Percentiles rank a stretch among this genome's conserved stretches.
Conservation (phyloP, 352 stramenopile species). For the Globisporangium iwayamae region DNA sequence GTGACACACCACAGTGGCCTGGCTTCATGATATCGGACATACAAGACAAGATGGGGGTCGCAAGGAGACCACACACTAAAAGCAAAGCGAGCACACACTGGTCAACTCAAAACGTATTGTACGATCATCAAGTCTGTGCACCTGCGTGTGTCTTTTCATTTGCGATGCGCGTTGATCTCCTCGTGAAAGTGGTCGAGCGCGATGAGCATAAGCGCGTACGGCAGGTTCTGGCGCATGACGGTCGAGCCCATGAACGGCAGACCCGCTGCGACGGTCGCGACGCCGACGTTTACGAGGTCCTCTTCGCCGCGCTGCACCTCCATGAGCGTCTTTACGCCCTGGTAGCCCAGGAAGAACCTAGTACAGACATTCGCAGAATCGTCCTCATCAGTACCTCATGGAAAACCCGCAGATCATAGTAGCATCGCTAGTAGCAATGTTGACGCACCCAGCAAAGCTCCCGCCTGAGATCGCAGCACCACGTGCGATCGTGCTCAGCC, state of each 20-base stretch:
- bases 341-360: constrained; percentile 79
- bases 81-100: background rate
- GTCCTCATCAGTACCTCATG: too few relatives aligned
- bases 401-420: too few relatives aligned
- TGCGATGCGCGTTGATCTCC: constrained; percentile 62
- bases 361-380: too few relatives aligned
- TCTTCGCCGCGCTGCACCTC: constrained; percentile 53
- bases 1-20: too few relatives aligned
- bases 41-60: too few relatives aligned
- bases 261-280: constrained; percentile 44
- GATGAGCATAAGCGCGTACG: constrained; percentile 75
- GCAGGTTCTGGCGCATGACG: constrained; percentile 70
- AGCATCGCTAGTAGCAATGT: background rate
- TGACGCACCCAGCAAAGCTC: constrained; percentile 49
- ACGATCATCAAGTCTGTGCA: background rate
- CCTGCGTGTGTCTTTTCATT: constrained; percentile 4
- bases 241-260: constrained; percentile 59
- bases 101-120: background rate
- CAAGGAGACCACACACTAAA: too few relatives aligned
- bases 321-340: constrained; percentile 69
- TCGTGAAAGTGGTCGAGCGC: constrained; percentile 81
- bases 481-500: constrained; percentile 39
- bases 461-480: constrained; percentile 55
- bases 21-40: too few relatives aligned
- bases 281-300: constrained; percentile 53